phyloP scores from a whole-genome alignment of 768 basidiomycete species.

The Phylloporus rhodoxanthus region DNA sequence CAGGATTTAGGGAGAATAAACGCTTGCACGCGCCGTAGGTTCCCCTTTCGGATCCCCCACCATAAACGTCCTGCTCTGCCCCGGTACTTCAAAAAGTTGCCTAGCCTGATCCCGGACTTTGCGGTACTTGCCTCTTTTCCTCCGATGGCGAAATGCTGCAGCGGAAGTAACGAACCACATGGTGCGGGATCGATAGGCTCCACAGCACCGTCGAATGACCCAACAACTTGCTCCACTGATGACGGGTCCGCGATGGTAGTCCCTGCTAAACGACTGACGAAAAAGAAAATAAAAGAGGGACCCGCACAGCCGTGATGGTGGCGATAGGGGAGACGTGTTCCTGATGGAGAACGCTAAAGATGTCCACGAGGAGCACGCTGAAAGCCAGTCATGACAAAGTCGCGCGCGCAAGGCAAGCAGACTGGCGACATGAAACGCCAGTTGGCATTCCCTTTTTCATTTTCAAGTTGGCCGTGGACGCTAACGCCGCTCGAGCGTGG shows the following conservation, averaged over 20 bases:
- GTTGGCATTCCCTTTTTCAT: not conserved
- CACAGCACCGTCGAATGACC: not conserved
- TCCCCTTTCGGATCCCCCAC: conserved; percentile 11
- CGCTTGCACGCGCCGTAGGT: not conserved
- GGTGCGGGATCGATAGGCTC: conserved; percentile 12
- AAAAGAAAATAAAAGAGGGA: not conserved
- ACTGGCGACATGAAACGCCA: conserved; percentile 15
- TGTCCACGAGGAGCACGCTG: not conserved
- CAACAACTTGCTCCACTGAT: not conserved
- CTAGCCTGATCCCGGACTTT: conserved; percentile 23
- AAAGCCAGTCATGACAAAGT: not conserved
- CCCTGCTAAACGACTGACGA: no score
- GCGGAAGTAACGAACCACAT: conserved; percentile 22
- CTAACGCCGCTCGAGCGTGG: conserved; percentile 20
- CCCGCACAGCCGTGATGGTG: conserved; percentile 2
- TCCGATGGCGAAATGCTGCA: conserved; percentile 1
- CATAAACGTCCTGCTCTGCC: conserved; percentile 9
- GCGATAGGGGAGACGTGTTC: not conserved
- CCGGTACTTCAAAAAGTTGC: conserved; percentile 8
- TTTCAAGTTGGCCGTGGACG: not conserved
- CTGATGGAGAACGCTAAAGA: not conserved
- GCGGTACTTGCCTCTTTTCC: conserved; percentile 9
- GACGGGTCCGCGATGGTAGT: conserved; percentile 18
- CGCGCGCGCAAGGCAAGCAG: not conserved
- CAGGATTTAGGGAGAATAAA: conserved; percentile 1